Conservation (phyloP, 495 filamentous ascomycete genomes). For the Saxophila tyrrhenica region DNA sequence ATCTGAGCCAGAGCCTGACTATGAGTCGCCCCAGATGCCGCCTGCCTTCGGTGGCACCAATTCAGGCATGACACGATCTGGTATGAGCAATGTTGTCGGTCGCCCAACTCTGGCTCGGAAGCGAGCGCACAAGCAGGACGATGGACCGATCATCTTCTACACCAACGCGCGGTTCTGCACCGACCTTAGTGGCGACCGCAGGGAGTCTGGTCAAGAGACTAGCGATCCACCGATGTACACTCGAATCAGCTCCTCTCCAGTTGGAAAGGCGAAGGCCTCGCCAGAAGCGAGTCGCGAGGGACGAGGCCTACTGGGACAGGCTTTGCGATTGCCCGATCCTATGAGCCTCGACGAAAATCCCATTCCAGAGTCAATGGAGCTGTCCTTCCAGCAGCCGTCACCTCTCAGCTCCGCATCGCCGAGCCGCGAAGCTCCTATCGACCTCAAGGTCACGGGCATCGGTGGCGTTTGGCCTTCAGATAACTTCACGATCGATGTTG, state of each 20-base stretch:
- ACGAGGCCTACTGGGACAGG: slow-evolving; percentile 14
- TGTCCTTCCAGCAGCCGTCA: slow-evolving; percentile 9
- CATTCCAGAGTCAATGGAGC: slow-evolving; percentile 11
- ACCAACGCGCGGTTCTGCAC: slow-evolving; percentile 63
- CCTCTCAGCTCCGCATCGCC: not conserved
- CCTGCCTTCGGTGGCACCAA: slow-evolving; percentile 16
- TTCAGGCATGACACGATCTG: slow-evolving; percentile 25
- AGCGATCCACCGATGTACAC: slow-evolving; percentile 8
- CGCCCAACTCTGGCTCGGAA: slow-evolving; percentile 19
- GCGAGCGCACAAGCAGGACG: slow-evolving; percentile 35
- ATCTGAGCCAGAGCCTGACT: slow-evolving; percentile 11
- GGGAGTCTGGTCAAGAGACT: slow-evolving; percentile 11
- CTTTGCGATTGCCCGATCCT: slow-evolving; percentile 10
- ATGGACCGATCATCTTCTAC: slow-evolving; percentile 73
- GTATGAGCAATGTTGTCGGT: slow-evolving; percentile 24
- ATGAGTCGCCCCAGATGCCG: slow-evolving; percentile 8
- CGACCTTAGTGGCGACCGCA: slow-evolving; percentile 56
- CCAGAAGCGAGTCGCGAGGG: not conserved
- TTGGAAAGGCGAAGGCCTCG: not conserved
- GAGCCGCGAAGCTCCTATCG: slow-evolving; percentile 16
- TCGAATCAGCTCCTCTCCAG: not conserved
- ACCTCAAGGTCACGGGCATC: slow-evolving; percentile 52
- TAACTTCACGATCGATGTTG: slow-evolving; percentile 50
- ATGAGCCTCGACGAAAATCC: slow-evolving; percentile 18
- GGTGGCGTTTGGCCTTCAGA: slow-evolving; percentile 56